phyloP scores from a whole-genome alignment of 2,329 filamentous ascomycete genomes.

The Byssochlamys sp. region DNA sequence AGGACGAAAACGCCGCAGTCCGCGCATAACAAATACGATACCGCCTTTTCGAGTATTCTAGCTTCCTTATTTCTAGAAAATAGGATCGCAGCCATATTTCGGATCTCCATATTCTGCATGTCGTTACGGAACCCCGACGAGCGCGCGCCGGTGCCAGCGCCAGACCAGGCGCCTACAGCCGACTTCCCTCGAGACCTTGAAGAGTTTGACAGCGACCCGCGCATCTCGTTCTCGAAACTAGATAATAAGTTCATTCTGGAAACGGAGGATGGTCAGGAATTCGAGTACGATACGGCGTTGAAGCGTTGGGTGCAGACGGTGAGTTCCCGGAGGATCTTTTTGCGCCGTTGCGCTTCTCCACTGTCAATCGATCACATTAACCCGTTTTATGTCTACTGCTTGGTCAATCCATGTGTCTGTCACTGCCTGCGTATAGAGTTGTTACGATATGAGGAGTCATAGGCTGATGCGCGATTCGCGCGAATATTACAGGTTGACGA shows the following conservation, averaged over 20 bases:
- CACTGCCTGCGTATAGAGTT: neutral
- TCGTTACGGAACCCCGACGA: slow-evolving; percentile 13
- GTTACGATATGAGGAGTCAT: slow-evolving; percentile 7
- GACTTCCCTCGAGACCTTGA: slow-evolving; percentile 48
- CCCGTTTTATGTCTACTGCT: slow-evolving; percentile 4
- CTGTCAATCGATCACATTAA: slow-evolving; percentile 7
- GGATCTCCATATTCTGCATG: slow-evolving; percentile 10
- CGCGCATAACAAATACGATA: neutral
- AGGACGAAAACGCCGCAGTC: neutral
- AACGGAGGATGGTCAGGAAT: slow-evolving; percentile 73
- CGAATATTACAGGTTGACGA: slow-evolving; percentile 46
- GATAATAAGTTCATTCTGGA: slow-evolving; percentile 77
- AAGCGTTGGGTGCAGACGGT: slow-evolving; percentile 66
- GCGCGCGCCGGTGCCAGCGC: slow-evolving; percentile 1
- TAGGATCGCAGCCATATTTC: neutral
- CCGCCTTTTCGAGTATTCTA: neutral
- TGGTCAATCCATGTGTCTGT: neutral
- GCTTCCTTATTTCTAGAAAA: neutral
- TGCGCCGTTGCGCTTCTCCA: slow-evolving; percentile 7
- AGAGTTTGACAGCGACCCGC: slow-evolving; percentile 66
- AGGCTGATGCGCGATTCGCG: slow-evolving; percentile 19
- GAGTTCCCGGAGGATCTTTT: slow-evolving; percentile 21
- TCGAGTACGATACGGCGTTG: slow-evolving; percentile 63
- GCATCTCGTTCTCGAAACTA: slow-evolving; percentile 77
- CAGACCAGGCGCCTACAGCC: slow-evolving; percentile 10